Evolutionary conservation across 257 asterid species (phyloP), one percentile per base, ranked within the genome.

Genomic region (Fraxinus anomala): DNA sequence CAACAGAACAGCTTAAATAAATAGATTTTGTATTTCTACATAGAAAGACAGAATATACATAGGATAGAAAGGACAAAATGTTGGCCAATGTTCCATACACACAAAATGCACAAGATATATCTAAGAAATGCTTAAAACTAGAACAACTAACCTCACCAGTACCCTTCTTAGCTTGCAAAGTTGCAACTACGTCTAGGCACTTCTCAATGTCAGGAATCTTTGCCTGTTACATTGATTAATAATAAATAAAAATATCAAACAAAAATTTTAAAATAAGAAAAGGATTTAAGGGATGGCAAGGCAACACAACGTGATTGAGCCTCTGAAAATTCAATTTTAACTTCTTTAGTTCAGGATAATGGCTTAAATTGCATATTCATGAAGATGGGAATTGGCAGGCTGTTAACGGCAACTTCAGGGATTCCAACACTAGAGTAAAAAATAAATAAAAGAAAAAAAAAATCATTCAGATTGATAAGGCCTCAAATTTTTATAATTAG

Each of bases 151-250:
- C 98, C 98, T 94, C 98, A 83, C 96, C 93, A 74, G 89, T 82
- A 72, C 86, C 90, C 91, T 91, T 89, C 88, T 89, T 91, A 76
- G 91, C 91, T 86, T 89, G 89, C 89, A 94, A 83, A n/a, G 95
- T 88, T 72, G 92, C 88, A 75, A 94, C 97, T 19, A 91, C 81
- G 51, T 89, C 96, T 73, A 91, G 90, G 92, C 97, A 92, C 83
- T 92, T 91, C 85, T 90, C 97, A 16, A 92, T 94, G 83, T 92
- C 99, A 21, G 97, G 99, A 77, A 94, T 92, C 84, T 94, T 94
- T 66, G 94, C 99, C 97, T 94, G 88, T 79, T 69, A 80, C 40
- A 76, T 28, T 6, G 42, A 47, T 42, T 42, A 42, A 0, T 42
- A 47, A 30, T 6, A 59, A 16, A 6, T 63, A 59, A 68, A 75